Evolutionary conservation across 2,329 filamentous ascomycete species (phyloP).

Genomic region (Ophiostoma montium): DNA sequence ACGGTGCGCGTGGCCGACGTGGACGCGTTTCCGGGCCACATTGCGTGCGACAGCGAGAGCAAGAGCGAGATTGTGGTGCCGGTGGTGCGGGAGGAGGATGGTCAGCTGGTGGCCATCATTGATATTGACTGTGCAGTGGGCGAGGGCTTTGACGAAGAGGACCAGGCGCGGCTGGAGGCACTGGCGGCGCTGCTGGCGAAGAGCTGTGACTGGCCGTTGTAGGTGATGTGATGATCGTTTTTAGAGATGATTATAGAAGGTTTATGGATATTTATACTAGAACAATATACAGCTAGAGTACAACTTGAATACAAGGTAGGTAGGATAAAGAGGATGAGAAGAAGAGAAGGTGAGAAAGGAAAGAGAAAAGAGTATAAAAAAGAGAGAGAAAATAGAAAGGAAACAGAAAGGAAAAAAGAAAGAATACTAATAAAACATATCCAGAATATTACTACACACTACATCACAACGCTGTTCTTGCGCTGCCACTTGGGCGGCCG

Average conservation of each 20-base stretch:
- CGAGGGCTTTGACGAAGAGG: constrained; percentile 54
- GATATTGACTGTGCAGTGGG: constrained; percentile 61
- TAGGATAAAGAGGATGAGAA: no score
- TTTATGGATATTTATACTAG: neutral
- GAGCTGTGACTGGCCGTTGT: constrained; percentile 47
- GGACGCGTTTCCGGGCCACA: constrained; percentile 62
- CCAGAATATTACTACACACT: neutral
- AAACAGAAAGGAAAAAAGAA: neutral
- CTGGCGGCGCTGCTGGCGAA: constrained; percentile 44
- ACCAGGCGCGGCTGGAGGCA: constrained; percentile 50
- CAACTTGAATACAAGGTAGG: no score
- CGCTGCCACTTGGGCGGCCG: neutral
- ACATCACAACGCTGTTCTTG: neutral
- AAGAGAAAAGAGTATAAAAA: neutral
- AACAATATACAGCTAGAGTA: neutral
- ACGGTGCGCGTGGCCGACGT: constrained; percentile 61
- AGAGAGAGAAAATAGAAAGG: neutral
- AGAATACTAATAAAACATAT: neutral
- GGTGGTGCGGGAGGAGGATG: constrained; percentile 28
- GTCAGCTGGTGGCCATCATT: constrained; percentile 45
- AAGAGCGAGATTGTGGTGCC: constrained; percentile 75
- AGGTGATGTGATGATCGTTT: neutral
- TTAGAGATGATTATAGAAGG: no score
- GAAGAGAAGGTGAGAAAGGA: neutral
- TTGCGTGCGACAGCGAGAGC: constrained; percentile 65